Base-by-base conservation (phyloP, 1,284 basidiomycete genomes). In the Melampsora americana region DNA sequence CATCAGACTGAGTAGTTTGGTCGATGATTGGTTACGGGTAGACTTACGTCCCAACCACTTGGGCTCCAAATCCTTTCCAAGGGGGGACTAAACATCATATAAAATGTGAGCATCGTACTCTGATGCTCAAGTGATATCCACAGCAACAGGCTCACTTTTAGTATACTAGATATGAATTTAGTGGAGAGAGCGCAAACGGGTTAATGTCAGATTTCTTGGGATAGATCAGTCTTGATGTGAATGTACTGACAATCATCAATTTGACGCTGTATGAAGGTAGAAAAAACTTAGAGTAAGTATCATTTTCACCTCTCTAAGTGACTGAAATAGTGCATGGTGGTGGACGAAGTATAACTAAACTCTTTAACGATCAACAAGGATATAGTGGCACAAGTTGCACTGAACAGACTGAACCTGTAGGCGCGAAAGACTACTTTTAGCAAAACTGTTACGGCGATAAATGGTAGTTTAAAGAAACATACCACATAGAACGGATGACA, bases 401-500 rank as follows among this genome's bases (percentile, higher is more conserved):
- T 69, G 30, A 77, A 77, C 26, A 69, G 61, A 50, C 74, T 77
- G 44, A 77, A 77, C 74, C 74, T 77, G 16, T 46, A n/a, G 18
- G 53, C 11, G 20, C 20, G n/a, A n/a, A n/a, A 66, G 60, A 35
- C 28, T 56, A n/a, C 2, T 23, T 5, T 23, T 56, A 28, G 6
- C 53, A 56, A n/a, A n/a, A n/a, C n/a, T n/a, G n/a, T n/a, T n/a
- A n/a, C n/a, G n/a, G n/a, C n/a, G n/a, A n/a, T n/a, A n/a, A n/a
- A n/a, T n/a, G n/a, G n/a, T n/a, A n/a, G n/a, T n/a, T n/a, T n/a
- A n/a, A n/a, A 56, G 14, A 14, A 48, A 69, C 26, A 48, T 12
- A 77, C 74, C 74, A 77, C 39, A 77, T 48, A 20, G 74, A 77
- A n/a, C 74, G 66, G 50, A 77, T 65, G 16, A 77, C 67, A 35